Percentiles rank a stretch among this genome's conserved stretches.
Evolutionary conservation across 176 grass and related monocot genomes (phyloP).

Genomic region (Aegilops speltoides): DNA sequence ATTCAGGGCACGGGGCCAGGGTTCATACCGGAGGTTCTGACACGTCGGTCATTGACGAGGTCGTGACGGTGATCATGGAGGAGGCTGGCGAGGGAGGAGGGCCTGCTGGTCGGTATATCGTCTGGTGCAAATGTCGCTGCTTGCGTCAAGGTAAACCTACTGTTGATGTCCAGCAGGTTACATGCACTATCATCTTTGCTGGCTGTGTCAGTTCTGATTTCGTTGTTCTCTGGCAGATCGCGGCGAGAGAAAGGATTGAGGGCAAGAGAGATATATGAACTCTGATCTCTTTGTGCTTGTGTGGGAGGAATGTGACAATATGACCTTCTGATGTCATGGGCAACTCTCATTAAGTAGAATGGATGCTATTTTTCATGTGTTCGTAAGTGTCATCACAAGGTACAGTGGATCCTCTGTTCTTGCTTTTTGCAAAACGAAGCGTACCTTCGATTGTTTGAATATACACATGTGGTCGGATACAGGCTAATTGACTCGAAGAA

Average conservation of each 20-base stretch:
- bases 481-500: not conserved
- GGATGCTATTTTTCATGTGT: not conserved
- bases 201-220: not conserved
- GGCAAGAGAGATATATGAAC: conserved; percentile 72
- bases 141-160: conserved; percentile 42
- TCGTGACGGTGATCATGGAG: conserved; percentile 48
- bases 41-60: conserved; percentile 48
- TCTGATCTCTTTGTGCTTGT: conserved; percentile 56
- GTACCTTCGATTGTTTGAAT: not conserved
- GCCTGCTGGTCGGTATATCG: conserved; percentile 70
- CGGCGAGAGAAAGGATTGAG: conserved; percentile 52
- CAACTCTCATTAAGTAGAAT: not conserved
- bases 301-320: conserved; percentile 63
- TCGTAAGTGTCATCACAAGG: not conserved
- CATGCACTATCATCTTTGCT: not conserved
- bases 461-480: no score
- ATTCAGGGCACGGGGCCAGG: conserved; percentile 53
- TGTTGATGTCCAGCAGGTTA: not conserved
- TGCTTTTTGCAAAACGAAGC: not conserved
- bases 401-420: not conserved
- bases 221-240: conserved; percentile 24
- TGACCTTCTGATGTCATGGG: conserved; percentile 51
- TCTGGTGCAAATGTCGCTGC: conserved; percentile 65
- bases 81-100: conserved; percentile 67
- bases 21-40: conserved; percentile 55